Evolutionary conservation across 176 grass and related monocot species (phyloP).

Genomic region (Raddia guianensis): DNA sequence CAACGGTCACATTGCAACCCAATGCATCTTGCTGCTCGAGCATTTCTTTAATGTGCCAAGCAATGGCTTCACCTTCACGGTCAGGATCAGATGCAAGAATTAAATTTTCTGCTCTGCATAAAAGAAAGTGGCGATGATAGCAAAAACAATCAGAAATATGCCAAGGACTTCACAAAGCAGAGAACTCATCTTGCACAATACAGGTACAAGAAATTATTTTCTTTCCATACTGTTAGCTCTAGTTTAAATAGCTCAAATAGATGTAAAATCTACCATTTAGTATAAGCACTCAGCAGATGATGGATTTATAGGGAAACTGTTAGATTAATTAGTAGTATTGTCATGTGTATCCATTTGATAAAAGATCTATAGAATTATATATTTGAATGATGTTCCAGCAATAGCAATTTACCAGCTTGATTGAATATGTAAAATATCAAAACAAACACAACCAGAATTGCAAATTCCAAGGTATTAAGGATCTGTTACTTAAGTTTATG

Average conservation of each 20-base stretch:
- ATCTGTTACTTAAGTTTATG: constrained; percentile 16
- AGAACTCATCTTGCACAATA: background rate
- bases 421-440: background rate
- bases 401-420: constrained; percentile 3
- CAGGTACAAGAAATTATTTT: constrained; percentile 1
- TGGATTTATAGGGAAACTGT: background rate
- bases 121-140: constrained; percentile 24
- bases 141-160: constrained; percentile 28
- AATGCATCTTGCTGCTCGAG: constrained; percentile 84
- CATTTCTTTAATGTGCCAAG: constrained; percentile 98
- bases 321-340: constrained; percentile 3
- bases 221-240: background rate
- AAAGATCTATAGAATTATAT: constrained; percentile 30
- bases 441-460: constrained; percentile 19
- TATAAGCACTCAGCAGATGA: constrained; percentile 6
- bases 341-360: background rate
- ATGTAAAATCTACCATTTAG: background rate
- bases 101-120: constrained; percentile 81
- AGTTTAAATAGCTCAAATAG: constrained; percentile 24
- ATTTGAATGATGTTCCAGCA: constrained; percentile 15
- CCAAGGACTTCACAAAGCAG: constrained; percentile 29
- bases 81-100: constrained; percentile 99
- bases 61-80: constrained; percentile 97
- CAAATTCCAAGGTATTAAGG: constrained; percentile 16
- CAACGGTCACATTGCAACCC: constrained; percentile 57